Conservation (phyloP, 768 basidiomycete species). For the Kwoniella sp. region DNA sequence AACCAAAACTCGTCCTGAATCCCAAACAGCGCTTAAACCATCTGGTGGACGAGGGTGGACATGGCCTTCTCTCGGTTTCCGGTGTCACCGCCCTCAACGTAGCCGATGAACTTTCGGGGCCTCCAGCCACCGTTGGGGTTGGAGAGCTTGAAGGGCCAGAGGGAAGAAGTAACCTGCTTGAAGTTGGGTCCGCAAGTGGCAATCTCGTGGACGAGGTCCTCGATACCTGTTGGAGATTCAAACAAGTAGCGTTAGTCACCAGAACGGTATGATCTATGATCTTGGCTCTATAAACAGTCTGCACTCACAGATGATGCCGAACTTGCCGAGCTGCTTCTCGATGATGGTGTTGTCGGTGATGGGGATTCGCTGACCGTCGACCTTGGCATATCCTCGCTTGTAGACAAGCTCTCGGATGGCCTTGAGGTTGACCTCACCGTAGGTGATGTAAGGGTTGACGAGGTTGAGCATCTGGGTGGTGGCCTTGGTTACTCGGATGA, state of each 20-base stretch:
- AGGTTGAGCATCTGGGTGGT: conserved; percentile 98
- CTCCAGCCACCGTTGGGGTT: conserved; percentile 99
- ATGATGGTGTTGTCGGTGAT: conserved; percentile 91
- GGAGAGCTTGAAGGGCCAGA: conserved; percentile 99
- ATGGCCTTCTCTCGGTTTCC: conserved; percentile 96
- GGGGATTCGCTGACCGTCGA: conserved; percentile 95
- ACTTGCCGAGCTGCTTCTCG: conserved; percentile 84
- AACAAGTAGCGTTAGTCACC: too few relatives aligned
- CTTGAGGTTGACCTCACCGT: conserved; percentile 92
- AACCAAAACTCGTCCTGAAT: neutral
- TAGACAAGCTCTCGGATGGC: conserved; percentile 95
- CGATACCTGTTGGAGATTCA: conserved; percentile 61
- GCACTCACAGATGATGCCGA: conserved; percentile 78
- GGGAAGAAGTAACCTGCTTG: conserved; percentile 87
- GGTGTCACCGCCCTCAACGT: conserved; percentile 92
- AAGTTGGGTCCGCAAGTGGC: conserved; percentile 94
- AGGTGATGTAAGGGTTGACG: conserved; percentile 95
- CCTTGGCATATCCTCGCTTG: conserved; percentile 99
- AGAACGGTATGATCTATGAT: too few relatives aligned
- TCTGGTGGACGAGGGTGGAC: conserved; percentile 85
- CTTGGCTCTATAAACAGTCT: neutral
- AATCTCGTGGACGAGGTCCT: conserved; percentile 97
- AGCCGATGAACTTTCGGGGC: conserved; percentile 86
- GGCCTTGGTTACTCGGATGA: conserved; percentile 93
- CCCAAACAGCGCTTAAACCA: conserved; percentile 47